Evolutionary conservation across 345 rosid genomes (phyloP).

Genomic region (Bretschneidera sinensis): DNA sequence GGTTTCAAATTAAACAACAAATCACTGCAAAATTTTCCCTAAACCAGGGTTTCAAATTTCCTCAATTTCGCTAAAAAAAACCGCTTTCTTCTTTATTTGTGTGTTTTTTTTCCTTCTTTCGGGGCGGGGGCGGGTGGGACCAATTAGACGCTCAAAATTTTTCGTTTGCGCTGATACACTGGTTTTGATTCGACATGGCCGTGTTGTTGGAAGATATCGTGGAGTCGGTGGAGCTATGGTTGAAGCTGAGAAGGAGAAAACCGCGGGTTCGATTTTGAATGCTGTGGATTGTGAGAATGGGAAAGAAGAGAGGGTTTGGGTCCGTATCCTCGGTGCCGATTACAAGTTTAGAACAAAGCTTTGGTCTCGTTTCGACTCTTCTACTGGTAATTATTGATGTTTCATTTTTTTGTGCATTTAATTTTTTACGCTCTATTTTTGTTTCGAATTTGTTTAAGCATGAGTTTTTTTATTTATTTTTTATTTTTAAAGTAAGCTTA

Average conservation of each 20-base stretch:
- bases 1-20: background rate
- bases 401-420: background rate
- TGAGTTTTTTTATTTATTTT: no score
- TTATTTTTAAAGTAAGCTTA: no score
- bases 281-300: constrained; percentile 61
- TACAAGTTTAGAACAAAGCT: constrained; percentile 70
- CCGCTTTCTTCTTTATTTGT: no score
- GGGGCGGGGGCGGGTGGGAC: background rate
- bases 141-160: background rate
- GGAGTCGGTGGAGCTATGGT: constrained; percentile 66
- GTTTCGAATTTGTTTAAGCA: background rate
- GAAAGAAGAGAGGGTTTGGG: constrained; percentile 80
- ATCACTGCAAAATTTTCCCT: background rate
- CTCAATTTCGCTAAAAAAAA: background rate
- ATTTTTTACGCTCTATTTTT: background rate
- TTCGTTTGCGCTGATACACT: background rate
- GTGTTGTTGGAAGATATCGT: constrained; percentile 63
- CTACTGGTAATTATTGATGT: constrained; percentile 44
- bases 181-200: constrained; percentile 33
- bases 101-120: no score
- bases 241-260: constrained; percentile 41
- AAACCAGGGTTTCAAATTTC: background rate
- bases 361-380: constrained; percentile 90
- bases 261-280: constrained; percentile 72
- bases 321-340: constrained; percentile 80